These are phyloP conservation scores for Exophiala mesophila DNA, from an alignment of 2,329 filamentous ascomycete species.

Conservation along the genomic window DNA sequence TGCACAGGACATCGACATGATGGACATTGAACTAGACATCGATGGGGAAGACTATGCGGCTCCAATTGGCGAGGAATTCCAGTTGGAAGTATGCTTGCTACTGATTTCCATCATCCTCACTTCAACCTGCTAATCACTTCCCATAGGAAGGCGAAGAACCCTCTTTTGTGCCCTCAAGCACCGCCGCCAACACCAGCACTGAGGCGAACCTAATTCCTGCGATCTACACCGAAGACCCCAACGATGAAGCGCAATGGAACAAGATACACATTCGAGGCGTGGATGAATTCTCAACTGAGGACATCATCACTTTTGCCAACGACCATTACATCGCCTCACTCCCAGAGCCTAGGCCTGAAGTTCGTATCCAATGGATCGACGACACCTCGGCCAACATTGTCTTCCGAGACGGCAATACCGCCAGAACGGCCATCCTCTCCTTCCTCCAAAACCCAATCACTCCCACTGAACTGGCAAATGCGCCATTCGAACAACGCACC, in stretches of 20 bases:
- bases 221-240: conserved; percentile 27
- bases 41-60: conserved; percentile 24
- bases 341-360: conserved; percentile 33
- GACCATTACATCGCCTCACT: conserved; percentile 52
- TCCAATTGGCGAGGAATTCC: conserved; percentile 22
- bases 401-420: conserved; percentile 57
- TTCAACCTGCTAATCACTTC: conserved; percentile 11
- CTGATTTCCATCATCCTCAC: not conserved
- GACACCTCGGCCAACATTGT: conserved; percentile 85
- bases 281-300: conserved; percentile 71
- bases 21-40: conserved; percentile 29
- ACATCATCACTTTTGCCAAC: conserved; percentile 70
- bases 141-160: conserved; percentile 28
- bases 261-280: conserved; percentile 84
- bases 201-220: conserved; percentile 22
- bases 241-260: conserved; percentile 32
- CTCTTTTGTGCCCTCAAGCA: conserved; percentile 19
- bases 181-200: conserved; percentile 9
- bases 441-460: conserved; percentile 38
- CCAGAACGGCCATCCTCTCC: conserved; percentile 49
- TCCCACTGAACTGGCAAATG: conserved; percentile 43
- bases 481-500: conserved; percentile 59
- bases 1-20: conserved; percentile 23
- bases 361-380: conserved; percentile 85
- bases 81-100: conserved; percentile 25